These are phyloP conservation scores for Phlebopus sp. DNA, from an alignment of 1,284 basidiomycete species.

Conservation along the genomic window DNA sequence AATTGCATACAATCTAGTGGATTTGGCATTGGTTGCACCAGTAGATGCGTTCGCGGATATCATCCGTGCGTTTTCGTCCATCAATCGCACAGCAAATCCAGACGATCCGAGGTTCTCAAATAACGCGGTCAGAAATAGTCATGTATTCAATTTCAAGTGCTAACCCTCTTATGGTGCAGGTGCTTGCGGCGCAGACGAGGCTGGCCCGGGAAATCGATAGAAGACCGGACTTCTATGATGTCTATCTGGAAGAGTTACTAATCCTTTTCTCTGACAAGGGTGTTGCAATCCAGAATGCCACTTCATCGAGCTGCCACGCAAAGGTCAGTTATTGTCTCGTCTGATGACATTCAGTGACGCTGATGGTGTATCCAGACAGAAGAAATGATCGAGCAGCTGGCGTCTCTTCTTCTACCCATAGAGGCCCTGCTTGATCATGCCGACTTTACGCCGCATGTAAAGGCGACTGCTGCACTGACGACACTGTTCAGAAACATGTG, in stretches of 20 bases:
- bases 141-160: background rate
- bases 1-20: constrained; percentile 89
- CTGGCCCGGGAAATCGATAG: constrained; percentile 75
- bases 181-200: constrained; percentile 85
- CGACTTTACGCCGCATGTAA: constrained; percentile 65
- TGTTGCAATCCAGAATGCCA: constrained; percentile 82
- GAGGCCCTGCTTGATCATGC: constrained; percentile 82
- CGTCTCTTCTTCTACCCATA: constrained; percentile 85
- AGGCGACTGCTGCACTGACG: constrained; percentile 64
- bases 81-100: constrained; percentile 79
- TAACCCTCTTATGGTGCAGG: constrained; percentile 37
- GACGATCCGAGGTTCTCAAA: constrained; percentile 85
- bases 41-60: constrained; percentile 82
- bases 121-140: constrained; percentile 59
- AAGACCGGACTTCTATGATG: constrained; percentile 72
- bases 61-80: constrained; percentile 80
- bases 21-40: constrained; percentile 80
- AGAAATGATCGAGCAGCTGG: constrained; percentile 82
- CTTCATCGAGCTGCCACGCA: constrained; percentile 58
- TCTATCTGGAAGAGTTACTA: constrained; percentile 84
- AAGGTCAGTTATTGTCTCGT: constrained; percentile 46
- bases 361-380: constrained; percentile 51
- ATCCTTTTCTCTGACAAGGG: constrained; percentile 90
- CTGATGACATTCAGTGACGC: constrained; percentile 7
- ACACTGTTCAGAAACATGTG: constrained; percentile 91